Base-by-base conservation (phyloP, 2,329 filamentous ascomycete species). In the Monosporascus sp. region DNA sequence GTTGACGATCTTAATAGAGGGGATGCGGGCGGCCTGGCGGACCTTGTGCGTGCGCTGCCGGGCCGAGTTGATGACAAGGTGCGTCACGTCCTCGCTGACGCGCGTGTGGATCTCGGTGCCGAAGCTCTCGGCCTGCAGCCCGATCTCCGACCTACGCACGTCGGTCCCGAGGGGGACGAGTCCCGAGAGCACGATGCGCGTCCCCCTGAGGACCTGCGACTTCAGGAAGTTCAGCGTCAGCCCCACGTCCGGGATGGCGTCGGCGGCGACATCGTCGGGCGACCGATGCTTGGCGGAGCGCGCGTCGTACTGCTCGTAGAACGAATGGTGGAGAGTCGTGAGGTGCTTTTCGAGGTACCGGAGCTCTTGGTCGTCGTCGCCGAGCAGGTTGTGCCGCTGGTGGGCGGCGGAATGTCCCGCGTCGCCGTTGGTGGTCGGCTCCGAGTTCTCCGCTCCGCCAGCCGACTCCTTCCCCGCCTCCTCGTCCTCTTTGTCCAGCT, bases 41-140 rank as follows among this genome's bases (percentile, higher is more conserved):
- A 97, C 91, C 72, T 99, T 99, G 51, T 90, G 87, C 0, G 94
- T 97, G 22, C 92, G 85, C 35, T 88, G 88, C 24, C 87, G 79
- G 17, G 82, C 78, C 18, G 82, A 84, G 50, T 83, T 86, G 8
- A 88, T 85, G 2, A 92, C 87, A 5, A 92, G 79, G 68, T 92
- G 89, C 0, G 88, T 91, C 15, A 89, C 80, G 51, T 80, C 81
- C 35, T 77, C 76, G 2, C 78, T 80, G 7, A 92, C 76, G 37
- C 75, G 78, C 18, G 76, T 77, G 31, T 78, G 70, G 20, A 87
- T 73, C 48, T 79, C 70, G 0, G 90, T 93, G 20, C 94, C 94
- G 66, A 97, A 97, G 63, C 82, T 89, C 65, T 85, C 86, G 3
- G 91, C 88, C 78, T 95, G 96, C 43, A 93, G 77, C 5, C 89